Evolutionary conservation across 164 flowering plant species (phyloP).

Genomic region (Tetracentron sinense): DNA sequence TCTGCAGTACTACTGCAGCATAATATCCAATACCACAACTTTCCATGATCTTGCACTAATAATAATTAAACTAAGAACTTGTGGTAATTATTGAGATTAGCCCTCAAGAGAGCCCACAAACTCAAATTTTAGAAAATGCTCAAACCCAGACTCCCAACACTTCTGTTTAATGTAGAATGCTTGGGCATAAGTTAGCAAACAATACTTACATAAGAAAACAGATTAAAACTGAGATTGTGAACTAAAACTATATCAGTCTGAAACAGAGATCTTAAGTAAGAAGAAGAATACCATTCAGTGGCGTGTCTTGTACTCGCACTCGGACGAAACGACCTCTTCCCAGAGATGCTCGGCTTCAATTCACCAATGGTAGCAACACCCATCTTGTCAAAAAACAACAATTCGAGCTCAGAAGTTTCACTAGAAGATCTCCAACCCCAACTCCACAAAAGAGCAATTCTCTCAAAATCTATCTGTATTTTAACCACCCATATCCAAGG

Average conservation of each 20-base stretch:
- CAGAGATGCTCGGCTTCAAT: constrained; percentile 82
- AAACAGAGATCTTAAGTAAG: constrained; percentile 1
- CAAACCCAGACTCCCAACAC: background rate
- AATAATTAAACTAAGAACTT: background rate
- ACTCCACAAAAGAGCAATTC: background rate
- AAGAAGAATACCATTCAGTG: constrained; percentile 66
- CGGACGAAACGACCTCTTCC: constrained; percentile 74
- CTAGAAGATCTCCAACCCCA: constrained; percentile 5
- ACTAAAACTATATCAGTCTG: no score
- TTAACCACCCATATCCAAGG: background rate
- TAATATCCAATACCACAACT: no score
- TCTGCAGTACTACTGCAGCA: no score
- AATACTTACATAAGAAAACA: background rate
- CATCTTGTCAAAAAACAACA: constrained; percentile 36
- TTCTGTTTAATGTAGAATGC: background rate
- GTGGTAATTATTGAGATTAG: background rate
- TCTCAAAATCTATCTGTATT: constrained; percentile 1
- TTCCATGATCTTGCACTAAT: no score
- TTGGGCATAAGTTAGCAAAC: no score
- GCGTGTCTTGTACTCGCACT: constrained; percentile 67
- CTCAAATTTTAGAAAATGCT: background rate
- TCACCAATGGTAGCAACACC: constrained; percentile 70
- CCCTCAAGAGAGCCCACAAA: background rate
- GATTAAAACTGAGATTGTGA: background rate
- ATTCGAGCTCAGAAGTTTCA: constrained; percentile 5